These are phyloP conservation scores for Ascochyta rabiei DNA, from an alignment of 2,329 filamentous ascomycete species.

Conservation along the genomic window DNA sequence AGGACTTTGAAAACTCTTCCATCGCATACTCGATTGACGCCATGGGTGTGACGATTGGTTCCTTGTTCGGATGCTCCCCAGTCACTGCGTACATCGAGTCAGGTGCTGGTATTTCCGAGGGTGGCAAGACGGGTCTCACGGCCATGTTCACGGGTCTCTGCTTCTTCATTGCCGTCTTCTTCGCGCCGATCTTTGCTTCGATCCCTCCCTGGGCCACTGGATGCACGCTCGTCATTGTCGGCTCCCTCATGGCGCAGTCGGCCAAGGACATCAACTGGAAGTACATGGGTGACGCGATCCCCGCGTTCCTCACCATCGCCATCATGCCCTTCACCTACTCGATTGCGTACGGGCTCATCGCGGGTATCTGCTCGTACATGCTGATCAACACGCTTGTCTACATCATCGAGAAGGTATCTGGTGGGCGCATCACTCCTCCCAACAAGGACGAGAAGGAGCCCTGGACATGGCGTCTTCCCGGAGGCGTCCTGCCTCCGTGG, in stretches of 20 bases:
- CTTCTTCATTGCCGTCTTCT: slow-evolving; percentile 82
- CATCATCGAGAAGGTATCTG: slow-evolving; percentile 68
- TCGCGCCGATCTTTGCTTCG: slow-evolving; percentile 87
- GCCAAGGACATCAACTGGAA: slow-evolving; percentile 87
- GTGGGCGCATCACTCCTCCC: slow-evolving; percentile 73
- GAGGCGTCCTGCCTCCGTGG: slow-evolving; percentile 79
- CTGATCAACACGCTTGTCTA: slow-evolving; percentile 75
- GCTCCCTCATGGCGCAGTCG: slow-evolving; percentile 82
- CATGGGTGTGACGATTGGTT: slow-evolving; percentile 78
- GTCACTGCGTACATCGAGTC: slow-evolving; percentile 89
- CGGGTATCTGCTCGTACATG: slow-evolving; percentile 77
- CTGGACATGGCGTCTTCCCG: slow-evolving; percentile 79
- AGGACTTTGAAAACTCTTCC: slow-evolving; percentile 86
- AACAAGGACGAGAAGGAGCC: slow-evolving; percentile 79
- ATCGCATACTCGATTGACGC: slow-evolving; percentile 86
- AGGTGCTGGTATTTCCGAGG: slow-evolving; percentile 88
- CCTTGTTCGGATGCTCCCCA: slow-evolving; percentile 77
- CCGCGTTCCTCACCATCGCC: slow-evolving; percentile 81
- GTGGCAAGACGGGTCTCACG: slow-evolving; percentile 83
- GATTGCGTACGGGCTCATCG: slow-evolving; percentile 85
- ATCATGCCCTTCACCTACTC: slow-evolving; percentile 91
- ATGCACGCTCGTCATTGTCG: slow-evolving; percentile 84
- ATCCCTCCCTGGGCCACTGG: slow-evolving; percentile 91
- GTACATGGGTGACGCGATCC: slow-evolving; percentile 79
- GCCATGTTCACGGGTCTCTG: slow-evolving; percentile 78